Conservation (phyloP, 306 rosid genomes). For the Prunus dulcis region DNA sequence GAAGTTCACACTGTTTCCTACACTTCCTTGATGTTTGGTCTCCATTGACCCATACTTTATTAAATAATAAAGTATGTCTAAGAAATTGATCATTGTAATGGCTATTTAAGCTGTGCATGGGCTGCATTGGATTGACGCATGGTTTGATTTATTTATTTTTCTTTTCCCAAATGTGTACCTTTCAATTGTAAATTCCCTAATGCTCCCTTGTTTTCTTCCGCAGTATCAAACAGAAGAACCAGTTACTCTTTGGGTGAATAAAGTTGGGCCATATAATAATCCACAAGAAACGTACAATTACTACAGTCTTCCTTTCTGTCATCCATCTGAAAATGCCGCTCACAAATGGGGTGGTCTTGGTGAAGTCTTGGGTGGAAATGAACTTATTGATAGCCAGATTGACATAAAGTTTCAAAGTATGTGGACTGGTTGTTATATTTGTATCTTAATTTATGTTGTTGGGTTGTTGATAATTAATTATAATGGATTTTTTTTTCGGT, state of each 20-base stretch:
- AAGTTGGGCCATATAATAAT: slow-evolving; percentile 97
- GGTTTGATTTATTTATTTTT: not conserved
- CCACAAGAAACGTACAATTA: slow-evolving; percentile 99
- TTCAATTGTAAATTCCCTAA: not conserved
- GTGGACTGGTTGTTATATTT: slow-evolving; percentile 17
- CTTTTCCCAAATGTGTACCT: not conserved
- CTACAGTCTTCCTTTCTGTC: slow-evolving; percentile 92
- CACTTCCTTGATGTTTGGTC: not conserved
- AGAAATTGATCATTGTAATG: not conserved
- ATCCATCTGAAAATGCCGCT: slow-evolving; percentile 47
- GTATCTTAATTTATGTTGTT: slow-evolving; percentile 17
- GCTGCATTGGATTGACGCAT: not conserved
- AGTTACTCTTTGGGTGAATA: slow-evolving; percentile 94
- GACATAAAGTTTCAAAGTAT: slow-evolving; percentile 72
- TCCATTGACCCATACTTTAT: not conserved
- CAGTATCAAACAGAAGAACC: slow-evolving; percentile 68
- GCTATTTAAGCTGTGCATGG: not conserved
- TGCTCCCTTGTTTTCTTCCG: slow-evolving; percentile 27
- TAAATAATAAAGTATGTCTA: not conserved
- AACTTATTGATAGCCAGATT: slow-evolving; percentile 84
- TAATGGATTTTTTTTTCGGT: slow-evolving; percentile 9
- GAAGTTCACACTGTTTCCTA: not conserved
- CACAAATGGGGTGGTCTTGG: slow-evolving; percentile 99
- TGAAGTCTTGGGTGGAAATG: slow-evolving; percentile 97
- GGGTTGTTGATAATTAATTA: slow-evolving; percentile 5